Percentiles rank a stretch among this genome's conserved stretches.
These are phyloP conservation scores for Nematocida displodere DNA, from an alignment of 371 early-diverging fungal genomes.

Conservation along the genomic window DNA sequence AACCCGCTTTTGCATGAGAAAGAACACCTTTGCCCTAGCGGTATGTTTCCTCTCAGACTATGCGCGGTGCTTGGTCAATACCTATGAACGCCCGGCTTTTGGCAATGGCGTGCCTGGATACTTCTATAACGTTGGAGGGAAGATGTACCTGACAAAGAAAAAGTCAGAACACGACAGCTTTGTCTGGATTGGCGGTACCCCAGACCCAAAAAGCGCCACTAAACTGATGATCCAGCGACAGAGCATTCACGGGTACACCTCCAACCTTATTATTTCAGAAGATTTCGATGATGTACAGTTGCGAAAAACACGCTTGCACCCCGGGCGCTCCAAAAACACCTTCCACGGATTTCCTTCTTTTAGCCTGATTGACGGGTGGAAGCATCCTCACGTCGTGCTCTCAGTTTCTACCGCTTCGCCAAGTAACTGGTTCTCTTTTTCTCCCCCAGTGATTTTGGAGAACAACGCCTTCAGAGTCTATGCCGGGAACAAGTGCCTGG, in stretches of 20 bases:
- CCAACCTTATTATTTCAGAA: constrained; percentile 31
- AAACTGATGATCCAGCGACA: constrained; percentile 3
- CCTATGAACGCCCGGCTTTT: background rate
- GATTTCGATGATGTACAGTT: background rate
- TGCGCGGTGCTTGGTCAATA: background rate
- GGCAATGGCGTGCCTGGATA: constrained; percentile 12
- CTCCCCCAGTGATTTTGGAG: constrained; percentile 1
- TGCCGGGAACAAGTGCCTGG: constrained; percentile 1
- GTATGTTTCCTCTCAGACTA: too few relatives aligned
- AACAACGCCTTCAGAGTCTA: constrained; percentile 13
- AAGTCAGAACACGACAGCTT: background rate
- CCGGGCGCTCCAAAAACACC: too few relatives aligned
- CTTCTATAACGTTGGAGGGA: constrained; percentile 35
- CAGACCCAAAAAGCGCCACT: background rate
- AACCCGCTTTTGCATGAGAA: too few relatives aligned
- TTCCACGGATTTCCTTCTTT: too few relatives aligned
- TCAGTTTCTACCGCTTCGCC: background rate
- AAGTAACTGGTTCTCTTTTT: constrained; percentile 7
- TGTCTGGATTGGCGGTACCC: constrained; percentile 14
- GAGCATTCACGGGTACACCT: constrained; percentile 8
- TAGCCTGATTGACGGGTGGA: too few relatives aligned
- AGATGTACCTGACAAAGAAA: background rate
- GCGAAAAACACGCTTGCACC: background rate
- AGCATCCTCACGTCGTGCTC: too few relatives aligned
- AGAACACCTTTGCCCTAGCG: too few relatives aligned